phyloP scores from a whole-genome alignment of 1,284 basidiomycete genomes.

The Psilocybe mexicana region DNA sequence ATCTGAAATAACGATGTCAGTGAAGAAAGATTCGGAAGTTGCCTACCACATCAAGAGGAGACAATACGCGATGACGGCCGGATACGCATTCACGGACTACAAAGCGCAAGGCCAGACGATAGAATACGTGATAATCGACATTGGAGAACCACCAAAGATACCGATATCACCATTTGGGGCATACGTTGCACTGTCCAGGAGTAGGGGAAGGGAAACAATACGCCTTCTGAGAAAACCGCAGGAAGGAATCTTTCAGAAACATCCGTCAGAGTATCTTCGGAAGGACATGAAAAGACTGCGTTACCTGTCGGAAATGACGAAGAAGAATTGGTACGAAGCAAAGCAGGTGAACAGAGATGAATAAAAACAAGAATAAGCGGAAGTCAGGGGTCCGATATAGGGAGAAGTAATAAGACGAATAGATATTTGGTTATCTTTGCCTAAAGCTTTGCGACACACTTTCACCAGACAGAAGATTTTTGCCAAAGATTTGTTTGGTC shows the following conservation, averaged over 20 bases:
- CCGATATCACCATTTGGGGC: constrained; percentile 27
- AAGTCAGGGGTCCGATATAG: too few relatives aligned
- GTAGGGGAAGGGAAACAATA: constrained; percentile 27
- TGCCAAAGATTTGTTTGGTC: too few relatives aligned
- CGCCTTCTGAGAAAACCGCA: constrained; percentile 31
- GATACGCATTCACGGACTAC: constrained; percentile 37
- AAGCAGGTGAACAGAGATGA: too few relatives aligned
- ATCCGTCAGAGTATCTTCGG: background rate
- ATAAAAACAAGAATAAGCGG: too few relatives aligned
- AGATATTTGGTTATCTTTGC: too few relatives aligned
- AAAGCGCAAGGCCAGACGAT: constrained; percentile 36
- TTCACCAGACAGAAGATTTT: background rate
- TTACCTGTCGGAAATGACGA: too few relatives aligned
- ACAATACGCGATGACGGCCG: constrained; percentile 27
- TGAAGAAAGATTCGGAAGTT: background rate
- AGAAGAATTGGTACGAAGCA: too few relatives aligned
- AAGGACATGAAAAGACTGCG: too few relatives aligned
- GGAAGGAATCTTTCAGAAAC: background rate
- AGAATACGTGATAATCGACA: constrained; percentile 29
- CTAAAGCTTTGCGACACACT: background rate
- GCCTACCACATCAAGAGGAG: background rate
- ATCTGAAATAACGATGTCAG: constrained; percentile 15
- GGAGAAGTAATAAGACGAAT: too few relatives aligned
- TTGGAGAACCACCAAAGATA: constrained; percentile 26
- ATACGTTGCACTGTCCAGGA: constrained; percentile 35